Percentiles rank a stretch among this genome's conserved stretches.
phyloP scores from a whole-genome alignment of 2,329 filamentous ascomycete genomes.

The Penicillium psychrosexuale region DNA sequence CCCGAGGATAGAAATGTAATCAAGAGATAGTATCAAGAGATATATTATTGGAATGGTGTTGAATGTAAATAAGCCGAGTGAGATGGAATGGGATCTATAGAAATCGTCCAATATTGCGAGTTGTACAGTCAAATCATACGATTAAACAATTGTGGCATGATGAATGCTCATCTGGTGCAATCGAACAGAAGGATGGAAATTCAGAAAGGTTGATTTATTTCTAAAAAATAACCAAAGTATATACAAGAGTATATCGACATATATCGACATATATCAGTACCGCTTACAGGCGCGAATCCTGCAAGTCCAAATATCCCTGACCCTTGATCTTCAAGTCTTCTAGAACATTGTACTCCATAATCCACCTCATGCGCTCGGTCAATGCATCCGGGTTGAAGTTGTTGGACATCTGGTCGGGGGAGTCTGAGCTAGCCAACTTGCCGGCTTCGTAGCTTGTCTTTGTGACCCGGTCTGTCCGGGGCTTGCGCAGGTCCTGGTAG shows the following conservation, averaged over 20 bases:
- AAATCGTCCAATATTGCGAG: not conserved
- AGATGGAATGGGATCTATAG: not conserved
- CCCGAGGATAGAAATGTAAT: not conserved
- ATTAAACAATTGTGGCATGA: not conserved
- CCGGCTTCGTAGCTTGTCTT: slow-evolving; percentile 37
- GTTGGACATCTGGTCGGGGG: slow-evolving; percentile 27
- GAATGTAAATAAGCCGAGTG: not conserved
- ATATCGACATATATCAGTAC: not conserved
- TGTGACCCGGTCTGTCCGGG: slow-evolving; percentile 36
- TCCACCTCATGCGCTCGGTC: slow-evolving; percentile 36
- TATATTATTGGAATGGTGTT: not conserved
- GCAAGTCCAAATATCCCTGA: slow-evolving; percentile 19
- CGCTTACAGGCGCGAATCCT: slow-evolving; percentile 14
- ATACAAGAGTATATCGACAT: not conserved
- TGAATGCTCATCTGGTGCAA: not conserved
- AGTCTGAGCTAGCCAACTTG: slow-evolving; percentile 35
- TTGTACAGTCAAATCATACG: not conserved
- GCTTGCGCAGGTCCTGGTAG: slow-evolving; percentile 37
- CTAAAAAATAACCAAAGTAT: not conserved
- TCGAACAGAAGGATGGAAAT: too few relatives aligned
- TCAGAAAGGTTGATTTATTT: too few relatives aligned
- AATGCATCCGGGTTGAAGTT: slow-evolving; percentile 29
- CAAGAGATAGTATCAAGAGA: not conserved
- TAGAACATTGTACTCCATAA: slow-evolving; percentile 38
- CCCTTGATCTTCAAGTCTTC: slow-evolving; percentile 27